Percentiles rank a stretch among this genome's conserved stretches.
These are phyloP conservation scores for Lepidium campestre DNA, from an alignment of 441 rosid species.

Conservation along the genomic window DNA sequence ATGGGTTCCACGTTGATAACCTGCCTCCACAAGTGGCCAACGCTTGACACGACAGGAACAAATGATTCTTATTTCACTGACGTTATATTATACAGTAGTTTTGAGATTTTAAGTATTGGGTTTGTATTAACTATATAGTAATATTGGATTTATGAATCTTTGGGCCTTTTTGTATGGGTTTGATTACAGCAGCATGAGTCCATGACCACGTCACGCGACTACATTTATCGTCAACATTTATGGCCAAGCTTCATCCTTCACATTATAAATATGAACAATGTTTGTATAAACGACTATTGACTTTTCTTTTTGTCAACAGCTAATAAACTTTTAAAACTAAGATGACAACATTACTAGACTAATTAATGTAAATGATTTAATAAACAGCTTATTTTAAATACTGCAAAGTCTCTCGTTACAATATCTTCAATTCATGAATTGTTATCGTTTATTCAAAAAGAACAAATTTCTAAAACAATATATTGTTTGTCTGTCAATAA, in stretches of 20 bases:
- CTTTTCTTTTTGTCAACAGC: constrained; percentile 11
- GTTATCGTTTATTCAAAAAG: no score
- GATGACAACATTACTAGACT: neutral
- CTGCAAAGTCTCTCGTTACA: no score
- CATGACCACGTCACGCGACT: neutral
- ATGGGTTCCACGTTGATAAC: neutral
- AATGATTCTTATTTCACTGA: neutral
- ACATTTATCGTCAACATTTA: neutral
- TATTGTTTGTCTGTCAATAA: no score
- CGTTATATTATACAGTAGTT: neutral
- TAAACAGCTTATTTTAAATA: neutral
- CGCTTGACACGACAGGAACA: neutral
- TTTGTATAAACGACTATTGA: neutral
- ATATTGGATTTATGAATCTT: neutral
- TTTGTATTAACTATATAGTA: neutral
- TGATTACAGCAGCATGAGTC: neutral
- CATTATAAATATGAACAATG: neutral
- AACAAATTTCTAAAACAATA: no score
- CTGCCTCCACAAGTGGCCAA: neutral
- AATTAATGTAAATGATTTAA: neutral
- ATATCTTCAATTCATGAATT: no score
- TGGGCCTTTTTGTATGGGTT: no score
- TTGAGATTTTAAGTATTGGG: neutral
- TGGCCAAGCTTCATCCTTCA: neutral
- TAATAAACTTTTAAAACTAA: neutral